Conservation (phyloP, 768 basidiomycete genomes). For the Naganishia randhawae region DNA sequence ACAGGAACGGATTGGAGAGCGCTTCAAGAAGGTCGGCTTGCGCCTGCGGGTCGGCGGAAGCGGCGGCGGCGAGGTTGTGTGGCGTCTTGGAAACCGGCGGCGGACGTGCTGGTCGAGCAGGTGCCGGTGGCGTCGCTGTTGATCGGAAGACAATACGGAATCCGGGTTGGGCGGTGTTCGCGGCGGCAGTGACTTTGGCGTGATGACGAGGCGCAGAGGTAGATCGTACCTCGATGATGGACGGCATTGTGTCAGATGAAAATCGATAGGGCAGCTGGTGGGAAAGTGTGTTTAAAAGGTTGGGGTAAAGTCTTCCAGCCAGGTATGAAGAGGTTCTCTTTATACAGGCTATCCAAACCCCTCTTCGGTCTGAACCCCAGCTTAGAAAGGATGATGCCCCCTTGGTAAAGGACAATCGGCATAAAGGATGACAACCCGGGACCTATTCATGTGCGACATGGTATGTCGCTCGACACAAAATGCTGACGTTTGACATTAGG, state of each 20-base stretch:
- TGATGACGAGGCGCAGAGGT: not conserved
- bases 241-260: not conserved
- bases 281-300: too few relatives aligned
- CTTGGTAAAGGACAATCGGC: not conserved
- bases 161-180: not conserved
- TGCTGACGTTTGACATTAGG: not conserved
- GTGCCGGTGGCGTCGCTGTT: not conserved
- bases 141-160: not conserved
- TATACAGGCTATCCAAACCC: not conserved
- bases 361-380: not conserved
- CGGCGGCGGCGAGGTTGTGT: not conserved
- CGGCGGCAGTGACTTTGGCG: not conserved
- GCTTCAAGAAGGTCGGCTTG: conserved; percentile 4
- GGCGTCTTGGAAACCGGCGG: not conserved
- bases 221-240: not conserved
- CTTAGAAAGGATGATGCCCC: not conserved
- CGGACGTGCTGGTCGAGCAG: not conserved
- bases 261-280: too few relatives aligned
- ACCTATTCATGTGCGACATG: not conserved
- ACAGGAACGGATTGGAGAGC: conserved; percentile 8
- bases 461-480: not conserved
- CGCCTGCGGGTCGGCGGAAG: not conserved
- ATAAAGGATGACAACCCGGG: not conserved
- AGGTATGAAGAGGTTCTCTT: not conserved
- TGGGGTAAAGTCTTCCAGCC: not conserved